phyloP scores from a whole-genome alignment of 495 filamentous ascomycete species.

The Aspergillus biplanus region DNA sequence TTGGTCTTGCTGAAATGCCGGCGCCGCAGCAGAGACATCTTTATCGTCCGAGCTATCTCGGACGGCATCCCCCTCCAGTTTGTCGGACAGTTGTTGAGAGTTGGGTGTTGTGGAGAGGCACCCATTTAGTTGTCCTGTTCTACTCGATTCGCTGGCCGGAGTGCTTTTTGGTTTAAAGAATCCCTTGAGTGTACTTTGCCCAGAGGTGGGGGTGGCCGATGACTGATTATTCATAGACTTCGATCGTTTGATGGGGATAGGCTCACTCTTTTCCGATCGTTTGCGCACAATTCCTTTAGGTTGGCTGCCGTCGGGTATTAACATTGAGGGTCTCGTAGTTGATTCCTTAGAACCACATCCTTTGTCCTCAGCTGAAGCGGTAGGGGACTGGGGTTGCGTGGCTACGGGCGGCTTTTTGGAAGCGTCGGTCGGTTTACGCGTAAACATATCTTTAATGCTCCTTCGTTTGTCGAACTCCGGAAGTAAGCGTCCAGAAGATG shows the following conservation, averaged over 20 bases:
- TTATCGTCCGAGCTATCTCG: too few species aligned
- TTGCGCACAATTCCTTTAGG: slow-evolving; percentile 35
- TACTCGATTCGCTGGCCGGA: not conserved
- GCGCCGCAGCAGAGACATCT: not conserved
- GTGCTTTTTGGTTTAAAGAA: slow-evolving; percentile 73
- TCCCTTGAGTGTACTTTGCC: slow-evolving; percentile 77
- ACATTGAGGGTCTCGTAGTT: not conserved
- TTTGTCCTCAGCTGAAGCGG: slow-evolving; percentile 9
- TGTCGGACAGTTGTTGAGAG: not conserved
- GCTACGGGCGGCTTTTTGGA: slow-evolving; percentile 15
- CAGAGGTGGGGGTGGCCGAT: slow-evolving; percentile 37
- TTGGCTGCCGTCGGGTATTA: slow-evolving; percentile 9
- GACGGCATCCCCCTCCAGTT: not conserved
- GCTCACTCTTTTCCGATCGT: slow-evolving; percentile 27
- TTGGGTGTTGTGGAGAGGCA: not conserved
- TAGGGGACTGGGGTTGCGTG: not conserved
- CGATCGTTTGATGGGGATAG: slow-evolving; percentile 46
- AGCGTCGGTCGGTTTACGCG: slow-evolving; percentile 51
- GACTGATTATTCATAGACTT: slow-evolving; percentile 42
- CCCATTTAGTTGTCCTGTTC: not conserved
- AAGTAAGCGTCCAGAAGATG: slow-evolving; percentile 79
- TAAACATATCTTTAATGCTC: slow-evolving; percentile 93
- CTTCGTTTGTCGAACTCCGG: slow-evolving; percentile 84
- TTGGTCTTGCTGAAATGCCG: slow-evolving; percentile 25
- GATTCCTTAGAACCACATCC: slow-evolving; percentile 2